phyloP scores from a whole-genome alignment of 148 eudicot species.

The Rhododendron mucronatum region DNA sequence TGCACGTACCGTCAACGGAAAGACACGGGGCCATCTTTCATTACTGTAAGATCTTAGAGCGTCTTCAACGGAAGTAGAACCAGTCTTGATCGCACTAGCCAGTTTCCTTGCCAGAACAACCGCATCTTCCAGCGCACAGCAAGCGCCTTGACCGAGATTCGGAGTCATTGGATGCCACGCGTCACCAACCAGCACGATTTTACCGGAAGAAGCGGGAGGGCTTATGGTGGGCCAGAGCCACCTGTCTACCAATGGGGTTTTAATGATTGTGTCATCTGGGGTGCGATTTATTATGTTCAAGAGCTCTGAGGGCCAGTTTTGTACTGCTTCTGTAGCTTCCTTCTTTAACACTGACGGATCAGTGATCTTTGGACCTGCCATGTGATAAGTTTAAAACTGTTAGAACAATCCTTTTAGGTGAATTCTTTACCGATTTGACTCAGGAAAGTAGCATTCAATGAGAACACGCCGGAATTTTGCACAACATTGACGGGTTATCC shows the following conservation, averaged over 20 bases:
- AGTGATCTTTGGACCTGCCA: slow-evolving; percentile 63
- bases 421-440: not conserved
- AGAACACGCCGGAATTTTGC: not conserved
- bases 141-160: slow-evolving; percentile 95
- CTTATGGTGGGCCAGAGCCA: slow-evolving; percentile 83
- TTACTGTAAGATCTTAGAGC: slow-evolving; percentile 54
- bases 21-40: slow-evolving; percentile 68
- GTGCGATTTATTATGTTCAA: slow-evolving; percentile 42
- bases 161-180: slow-evolving; percentile 99
- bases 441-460: not conserved
- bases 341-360: slow-evolving; percentile 57
- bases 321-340: slow-evolving; percentile 44
- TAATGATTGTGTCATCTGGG: slow-evolving; percentile 52
- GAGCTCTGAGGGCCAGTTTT: slow-evolving; percentile 56
- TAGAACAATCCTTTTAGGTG: not conserved
- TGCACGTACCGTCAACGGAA: slow-evolving; percentile 60
- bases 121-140: slow-evolving; percentile 83
- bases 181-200: slow-evolving; percentile 85
- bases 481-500: not conserved
- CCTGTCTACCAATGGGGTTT: slow-evolving; percentile 63
- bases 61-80: slow-evolving; percentile 44
- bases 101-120: slow-evolving; percentile 62
- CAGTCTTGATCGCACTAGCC: slow-evolving; percentile 34
- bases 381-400: not conserved
- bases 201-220: slow-evolving; percentile 60